Conservation (phyloP, 1,284 basidiomycete species). For the Trichosporon faecale region DNA sequence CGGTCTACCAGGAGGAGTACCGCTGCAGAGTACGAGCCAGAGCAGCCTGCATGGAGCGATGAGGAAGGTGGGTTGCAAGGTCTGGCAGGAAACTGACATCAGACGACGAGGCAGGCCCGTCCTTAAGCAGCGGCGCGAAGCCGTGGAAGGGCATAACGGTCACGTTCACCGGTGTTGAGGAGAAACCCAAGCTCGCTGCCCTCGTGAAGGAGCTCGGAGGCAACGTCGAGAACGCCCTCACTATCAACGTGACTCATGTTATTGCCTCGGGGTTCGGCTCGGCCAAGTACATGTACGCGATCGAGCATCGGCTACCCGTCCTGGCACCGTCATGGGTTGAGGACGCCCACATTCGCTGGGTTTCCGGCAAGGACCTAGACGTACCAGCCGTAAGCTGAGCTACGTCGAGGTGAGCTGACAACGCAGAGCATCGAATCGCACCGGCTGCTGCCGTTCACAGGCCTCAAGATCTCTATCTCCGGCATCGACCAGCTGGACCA, state of each 20-base stretch:
- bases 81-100: background rate
- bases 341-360: constrained; percentile 35
- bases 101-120: constrained; percentile 32
- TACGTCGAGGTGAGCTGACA: constrained; percentile 3
- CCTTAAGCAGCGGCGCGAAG: constrained; percentile 17
- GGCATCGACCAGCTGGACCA: constrained; percentile 45
- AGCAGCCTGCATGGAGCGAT: constrained; percentile 24
- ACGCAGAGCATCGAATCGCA: constrained; percentile 28
- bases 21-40: constrained; percentile 28
- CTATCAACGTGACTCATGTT: constrained; percentile 44
- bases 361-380: constrained; percentile 35
- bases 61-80: constrained; percentile 7
- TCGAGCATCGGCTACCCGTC: constrained; percentile 43
- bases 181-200: constrained; percentile 34
- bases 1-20: background rate
- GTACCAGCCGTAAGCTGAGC: constrained; percentile 23
- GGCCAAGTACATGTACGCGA: constrained; percentile 47
- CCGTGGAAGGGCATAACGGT: constrained; percentile 42
- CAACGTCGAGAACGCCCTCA: constrained; percentile 40
- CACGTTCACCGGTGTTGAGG: constrained; percentile 48
- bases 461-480: constrained; percentile 43
- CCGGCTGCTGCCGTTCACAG: constrained; percentile 39
- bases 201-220: constrained; percentile 37
- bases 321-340: constrained; percentile 43
- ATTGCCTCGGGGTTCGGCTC: constrained; percentile 38